Conservation (phyloP, 805 yeast species). For the Schwanniomyces polymorphus region DNA sequence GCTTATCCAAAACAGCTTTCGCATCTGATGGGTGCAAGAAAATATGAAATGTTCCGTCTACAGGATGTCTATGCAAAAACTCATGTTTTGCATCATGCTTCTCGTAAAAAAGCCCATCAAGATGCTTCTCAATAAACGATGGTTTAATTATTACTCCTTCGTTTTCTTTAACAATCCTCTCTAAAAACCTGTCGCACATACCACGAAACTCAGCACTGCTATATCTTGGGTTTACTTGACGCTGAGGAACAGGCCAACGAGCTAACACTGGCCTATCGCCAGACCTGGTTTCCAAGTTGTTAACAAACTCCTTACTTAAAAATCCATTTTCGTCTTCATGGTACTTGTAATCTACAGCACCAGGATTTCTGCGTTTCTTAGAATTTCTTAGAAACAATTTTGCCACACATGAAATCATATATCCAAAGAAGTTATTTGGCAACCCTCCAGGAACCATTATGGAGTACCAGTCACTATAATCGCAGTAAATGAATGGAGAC, state of each 20-base stretch:
- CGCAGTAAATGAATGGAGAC: neutral
- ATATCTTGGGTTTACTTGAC: conserved; percentile 1
- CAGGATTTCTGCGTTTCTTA: conserved; percentile 1
- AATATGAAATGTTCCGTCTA: conserved; percentile 6
- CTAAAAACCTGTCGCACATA: neutral
- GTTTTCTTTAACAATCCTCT: neutral
- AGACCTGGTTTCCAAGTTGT: neutral
- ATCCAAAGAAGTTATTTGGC: conserved; percentile 1
- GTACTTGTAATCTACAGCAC: neutral
- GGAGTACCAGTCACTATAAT: conserved; percentile 2
- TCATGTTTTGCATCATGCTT: neutral
- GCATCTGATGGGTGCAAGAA: conserved; percentile 1
- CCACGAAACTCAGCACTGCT: neutral
- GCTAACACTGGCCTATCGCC: conserved; percentile 1
- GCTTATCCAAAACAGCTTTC: neutral
- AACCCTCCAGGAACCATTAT: conserved; percentile 4
- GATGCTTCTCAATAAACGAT: conserved; percentile 1
- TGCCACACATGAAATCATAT: neutral
- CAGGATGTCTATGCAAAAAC: conserved; percentile 4
- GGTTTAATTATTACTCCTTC: neutral
- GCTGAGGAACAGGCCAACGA: conserved; percentile 4
- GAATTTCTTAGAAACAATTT: neutral
- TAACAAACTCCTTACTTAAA: neutral
- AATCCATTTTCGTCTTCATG: neutral
- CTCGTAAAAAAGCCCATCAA: conserved; percentile 1